Conservation (phyloP, 306 rosid genomes). For the Rosa persica region DNA sequence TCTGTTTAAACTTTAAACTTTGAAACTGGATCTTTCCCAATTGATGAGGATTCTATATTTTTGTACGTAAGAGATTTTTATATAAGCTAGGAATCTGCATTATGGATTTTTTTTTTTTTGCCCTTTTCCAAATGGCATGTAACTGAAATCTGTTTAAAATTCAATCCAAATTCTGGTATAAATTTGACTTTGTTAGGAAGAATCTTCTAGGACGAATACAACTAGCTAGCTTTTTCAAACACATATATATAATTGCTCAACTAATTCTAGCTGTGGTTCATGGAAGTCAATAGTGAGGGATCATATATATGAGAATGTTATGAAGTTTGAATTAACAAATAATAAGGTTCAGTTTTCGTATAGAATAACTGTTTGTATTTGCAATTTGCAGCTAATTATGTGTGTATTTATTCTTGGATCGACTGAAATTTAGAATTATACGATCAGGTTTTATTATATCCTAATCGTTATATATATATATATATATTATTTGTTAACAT, state of each 20-base stretch:
- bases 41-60: neutral
- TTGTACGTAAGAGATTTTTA: constrained; percentile 2
- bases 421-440: too few relatives aligned
- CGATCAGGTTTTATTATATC: too few relatives aligned
- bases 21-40: neutral
- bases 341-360: too few relatives aligned
- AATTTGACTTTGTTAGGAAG: constrained; percentile 6
- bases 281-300: neutral
- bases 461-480: too few relatives aligned
- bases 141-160: constrained; percentile 2
- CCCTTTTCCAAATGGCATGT: too few relatives aligned
- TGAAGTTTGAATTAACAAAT: too few relatives aligned
- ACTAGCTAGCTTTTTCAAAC: neutral
- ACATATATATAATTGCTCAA: neutral
- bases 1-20: neutral
- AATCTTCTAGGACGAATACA: neutral
- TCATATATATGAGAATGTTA: neutral
- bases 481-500: too few relatives aligned
- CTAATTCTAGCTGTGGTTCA: neutral
- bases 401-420: too few relatives aligned
- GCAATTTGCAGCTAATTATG: neutral
- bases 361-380: too few relatives aligned
- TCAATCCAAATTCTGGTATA: neutral
- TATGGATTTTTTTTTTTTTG: neutral
- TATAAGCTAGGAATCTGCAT: neutral